phyloP scores from a whole-genome alignment of 2,329 filamentous ascomycete genomes.

The Colletotrichum liriopes region DNA sequence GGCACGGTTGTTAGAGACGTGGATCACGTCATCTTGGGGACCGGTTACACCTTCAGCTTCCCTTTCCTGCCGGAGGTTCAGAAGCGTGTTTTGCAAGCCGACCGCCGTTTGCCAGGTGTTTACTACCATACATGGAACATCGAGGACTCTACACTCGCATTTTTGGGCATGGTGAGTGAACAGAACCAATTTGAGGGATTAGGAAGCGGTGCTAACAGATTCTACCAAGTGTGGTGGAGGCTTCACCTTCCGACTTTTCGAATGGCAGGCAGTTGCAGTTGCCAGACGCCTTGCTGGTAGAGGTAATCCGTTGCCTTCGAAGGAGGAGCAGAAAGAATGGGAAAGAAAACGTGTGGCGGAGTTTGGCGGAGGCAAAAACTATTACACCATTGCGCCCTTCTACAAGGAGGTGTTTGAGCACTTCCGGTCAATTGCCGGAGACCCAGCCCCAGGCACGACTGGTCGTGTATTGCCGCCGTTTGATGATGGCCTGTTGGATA shows the following conservation, averaged over 20 bases:
- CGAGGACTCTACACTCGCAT: constrained; percentile 53
- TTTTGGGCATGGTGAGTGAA: constrained; percentile 54
- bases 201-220: neutral
- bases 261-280: constrained; percentile 57
- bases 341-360: constrained; percentile 50
- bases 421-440: constrained; percentile 58
- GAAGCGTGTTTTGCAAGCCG: constrained; percentile 57
- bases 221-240: constrained; percentile 51
- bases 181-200: too few relatives aligned
- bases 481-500: constrained; percentile 55
- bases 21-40: constrained; percentile 73
- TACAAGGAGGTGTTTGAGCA: constrained; percentile 58
- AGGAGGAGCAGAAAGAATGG: constrained; percentile 52
- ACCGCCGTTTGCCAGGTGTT: constrained; percentile 52
- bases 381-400: constrained; percentile 53
- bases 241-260: constrained; percentile 56
- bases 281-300: constrained; percentile 54
- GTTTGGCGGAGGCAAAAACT: constrained; percentile 51
- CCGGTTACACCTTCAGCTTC: constrained; percentile 72
- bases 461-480: constrained; percentile 60
- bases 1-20: constrained; percentile 64
- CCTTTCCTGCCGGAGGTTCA: constrained; percentile 67
- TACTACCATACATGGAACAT: constrained; percentile 56
- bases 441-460: constrained; percentile 54
- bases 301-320: constrained; percentile 46